Percentiles rank a stretch among this genome's conserved stretches.
Evolutionary conservation across 176 grass and related monocot species (phyloP).

Genomic region (Oryza glaberrima): DNA sequence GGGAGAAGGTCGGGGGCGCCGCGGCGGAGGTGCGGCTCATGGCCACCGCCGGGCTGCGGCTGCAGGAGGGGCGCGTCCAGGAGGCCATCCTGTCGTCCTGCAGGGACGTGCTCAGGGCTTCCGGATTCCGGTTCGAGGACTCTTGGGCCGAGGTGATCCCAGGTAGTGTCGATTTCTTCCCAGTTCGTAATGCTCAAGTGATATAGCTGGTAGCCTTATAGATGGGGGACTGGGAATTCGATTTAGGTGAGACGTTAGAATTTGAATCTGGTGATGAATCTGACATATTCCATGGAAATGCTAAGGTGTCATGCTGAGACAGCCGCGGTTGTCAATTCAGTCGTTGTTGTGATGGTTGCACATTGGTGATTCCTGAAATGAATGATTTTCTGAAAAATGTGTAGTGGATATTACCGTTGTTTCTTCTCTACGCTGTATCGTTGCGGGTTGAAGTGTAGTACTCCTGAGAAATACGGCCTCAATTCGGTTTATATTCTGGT

Average conservation of each 20-base stretch:
- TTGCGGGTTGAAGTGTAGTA: neutral
- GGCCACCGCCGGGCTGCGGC: constrained; percentile 80
- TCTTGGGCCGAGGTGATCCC: constrained; percentile 82
- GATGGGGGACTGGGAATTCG: neutral
- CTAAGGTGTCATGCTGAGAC: neutral
- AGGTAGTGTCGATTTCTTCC: constrained; percentile 48
- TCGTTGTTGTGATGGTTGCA: neutral
- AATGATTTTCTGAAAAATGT: neutral
- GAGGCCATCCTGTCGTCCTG: constrained; percentile 71
- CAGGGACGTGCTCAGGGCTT: constrained; percentile 61
- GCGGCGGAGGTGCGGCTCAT: constrained; percentile 72
- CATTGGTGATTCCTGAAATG: neutral
- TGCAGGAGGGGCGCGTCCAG: constrained; percentile 50
- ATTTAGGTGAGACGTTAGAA: neutral
- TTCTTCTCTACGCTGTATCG: neutral
- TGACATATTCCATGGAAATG: constrained; percentile 6
- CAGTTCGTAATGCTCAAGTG: neutral
- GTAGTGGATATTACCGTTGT: neutral
- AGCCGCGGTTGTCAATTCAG: neutral
- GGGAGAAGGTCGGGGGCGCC: constrained; percentile 44
- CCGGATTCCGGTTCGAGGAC: constrained; percentile 71
- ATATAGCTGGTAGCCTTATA: neutral
- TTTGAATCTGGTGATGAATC: neutral
- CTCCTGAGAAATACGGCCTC: neutral
- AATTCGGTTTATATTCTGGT: neutral